A percentile compares a stretch with the other conserved stretches of the same genome.
phyloP scores from a whole-genome alignment of 306 rosid genomes.

The Corylus avellana region DNA sequence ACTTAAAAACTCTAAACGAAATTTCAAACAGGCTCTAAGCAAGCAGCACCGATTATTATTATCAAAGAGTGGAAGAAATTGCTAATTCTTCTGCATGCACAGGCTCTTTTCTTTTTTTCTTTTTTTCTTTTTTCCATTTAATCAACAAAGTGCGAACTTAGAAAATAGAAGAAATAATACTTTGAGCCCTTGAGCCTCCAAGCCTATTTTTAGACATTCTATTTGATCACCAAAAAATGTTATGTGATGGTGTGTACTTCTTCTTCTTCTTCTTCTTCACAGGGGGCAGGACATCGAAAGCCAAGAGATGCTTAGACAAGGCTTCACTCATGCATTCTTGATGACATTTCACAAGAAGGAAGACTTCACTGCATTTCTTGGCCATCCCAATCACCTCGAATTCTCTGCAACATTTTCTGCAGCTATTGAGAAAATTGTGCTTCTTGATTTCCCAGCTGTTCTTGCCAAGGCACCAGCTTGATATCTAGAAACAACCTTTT shows the following conservation, averaged over 20 bases:
- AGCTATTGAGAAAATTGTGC: slow-evolving; percentile 81
- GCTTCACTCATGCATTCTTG: slow-evolving; percentile 82
- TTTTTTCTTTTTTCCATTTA: neutral
- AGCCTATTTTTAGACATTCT: neutral
- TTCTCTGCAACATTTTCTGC: slow-evolving; percentile 75
- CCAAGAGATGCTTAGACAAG: slow-evolving; percentile 73
- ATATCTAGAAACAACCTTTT: slow-evolving; percentile 20
- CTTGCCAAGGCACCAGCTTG: slow-evolving; percentile 56
- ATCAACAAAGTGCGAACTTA: neutral
- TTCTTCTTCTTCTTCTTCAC: neutral
- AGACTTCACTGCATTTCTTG: slow-evolving; percentile 59
- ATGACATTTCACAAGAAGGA: slow-evolving; percentile 85
- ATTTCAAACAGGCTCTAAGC: no score
- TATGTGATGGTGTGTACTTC: slow-evolving; percentile 1
- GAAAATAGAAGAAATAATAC: no score
- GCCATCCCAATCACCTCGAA: slow-evolving; percentile 76
- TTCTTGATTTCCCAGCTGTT: slow-evolving; percentile 77
- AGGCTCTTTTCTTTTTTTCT: neutral
- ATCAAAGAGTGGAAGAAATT: neutral
- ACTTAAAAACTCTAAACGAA: no score
- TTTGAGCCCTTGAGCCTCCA: no score
- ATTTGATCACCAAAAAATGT: neutral
- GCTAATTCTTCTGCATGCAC: neutral
- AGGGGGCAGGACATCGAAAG: slow-evolving; percentile 90
- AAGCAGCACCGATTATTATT: neutral